A percentile compares a stretch with the other conserved stretches of the same genome.
These are phyloP conservation scores for Suhomyces bokatorum DNA, from an alignment of 1,139 yeast genomes.

Conservation along the genomic window DNA sequence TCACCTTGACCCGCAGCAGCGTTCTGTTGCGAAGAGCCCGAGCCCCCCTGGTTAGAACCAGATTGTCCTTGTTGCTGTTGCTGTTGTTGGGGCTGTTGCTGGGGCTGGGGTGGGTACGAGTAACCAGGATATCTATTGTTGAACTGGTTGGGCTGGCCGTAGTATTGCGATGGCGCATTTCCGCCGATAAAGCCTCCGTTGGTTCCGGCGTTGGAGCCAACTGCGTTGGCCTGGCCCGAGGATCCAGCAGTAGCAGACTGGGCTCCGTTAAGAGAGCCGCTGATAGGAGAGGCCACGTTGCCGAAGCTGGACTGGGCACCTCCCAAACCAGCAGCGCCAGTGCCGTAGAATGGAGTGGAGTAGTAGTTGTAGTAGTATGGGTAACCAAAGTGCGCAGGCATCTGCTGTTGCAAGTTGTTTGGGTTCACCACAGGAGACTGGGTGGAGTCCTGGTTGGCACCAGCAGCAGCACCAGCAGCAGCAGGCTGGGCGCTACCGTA, in stretches of 20 bases:
- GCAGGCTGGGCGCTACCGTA: constrained; percentile 22
- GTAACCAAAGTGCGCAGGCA: constrained; percentile 44
- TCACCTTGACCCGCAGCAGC: constrained; percentile 10
- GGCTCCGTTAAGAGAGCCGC: constrained; percentile 12
- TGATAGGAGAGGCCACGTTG: constrained; percentile 13
- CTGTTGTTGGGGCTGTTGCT: constrained; percentile 24
- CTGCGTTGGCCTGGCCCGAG: constrained; percentile 16
- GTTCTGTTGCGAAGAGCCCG: constrained; percentile 10
- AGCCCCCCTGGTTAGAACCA: constrained; percentile 14
- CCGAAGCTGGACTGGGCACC: constrained; percentile 28
- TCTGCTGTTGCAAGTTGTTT: constrained; percentile 26
- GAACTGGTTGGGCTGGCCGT: constrained; percentile 41
- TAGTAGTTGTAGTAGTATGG: constrained; percentile 49
- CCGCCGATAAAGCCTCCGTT: constrained; percentile 19
- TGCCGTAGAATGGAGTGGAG: constrained; percentile 45
- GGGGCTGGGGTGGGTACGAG: constrained; percentile 38
- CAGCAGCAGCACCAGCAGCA: constrained; percentile 18
- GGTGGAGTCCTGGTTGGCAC: constrained; percentile 22
- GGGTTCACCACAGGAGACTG: constrained; percentile 37
- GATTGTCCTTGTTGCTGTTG: constrained; percentile 24
- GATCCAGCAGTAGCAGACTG: constrained; percentile 15
- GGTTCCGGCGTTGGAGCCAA: constrained; percentile 11
- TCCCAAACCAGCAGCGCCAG: constrained; percentile 31
- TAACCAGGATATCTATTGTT: constrained; percentile 42
- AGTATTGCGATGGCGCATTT: constrained; percentile 33